Evolutionary conservation across 805 yeast genomes (phyloP).

Genomic region (Starmerella etchellsii): DNA sequence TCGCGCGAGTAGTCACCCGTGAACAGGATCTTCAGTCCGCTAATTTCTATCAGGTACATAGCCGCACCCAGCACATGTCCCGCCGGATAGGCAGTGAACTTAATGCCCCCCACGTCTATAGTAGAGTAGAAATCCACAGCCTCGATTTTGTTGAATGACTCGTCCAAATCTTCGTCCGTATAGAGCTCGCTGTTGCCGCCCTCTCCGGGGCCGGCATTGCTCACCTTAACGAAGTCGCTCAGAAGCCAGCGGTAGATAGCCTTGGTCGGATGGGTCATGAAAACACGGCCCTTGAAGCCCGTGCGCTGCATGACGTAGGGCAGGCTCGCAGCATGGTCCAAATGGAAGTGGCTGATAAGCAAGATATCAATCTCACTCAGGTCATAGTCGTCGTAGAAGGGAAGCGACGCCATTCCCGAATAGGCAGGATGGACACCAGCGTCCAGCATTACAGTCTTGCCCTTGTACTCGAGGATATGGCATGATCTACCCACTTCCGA

Average conservation of each 20-base stretch:
- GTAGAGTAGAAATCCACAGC: slow-evolving; percentile 94
- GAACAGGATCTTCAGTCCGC: slow-evolving; percentile 74
- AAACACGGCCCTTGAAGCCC: slow-evolving; percentile 84
- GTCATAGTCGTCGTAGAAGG: slow-evolving; percentile 93
- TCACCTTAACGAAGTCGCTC: slow-evolving; percentile 87
- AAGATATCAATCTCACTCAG: slow-evolving; percentile 73
- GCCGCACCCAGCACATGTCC: slow-evolving; percentile 99
- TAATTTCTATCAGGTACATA: slow-evolving; percentile 90
- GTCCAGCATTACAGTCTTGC: slow-evolving; percentile 90
- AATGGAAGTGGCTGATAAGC: slow-evolving; percentile 85
- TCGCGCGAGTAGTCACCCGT: slow-evolving; percentile 97
- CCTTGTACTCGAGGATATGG: slow-evolving; percentile 81
- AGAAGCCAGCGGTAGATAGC: slow-evolving; percentile 94
- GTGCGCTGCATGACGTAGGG: slow-evolving; percentile 98
- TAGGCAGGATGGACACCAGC: slow-evolving; percentile 98
- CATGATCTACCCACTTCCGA: slow-evolving; percentile 96
- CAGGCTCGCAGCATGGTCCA: slow-evolving; percentile 95
- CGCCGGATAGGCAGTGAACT: slow-evolving; percentile 96
- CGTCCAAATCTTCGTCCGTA: slow-evolving; percentile 79
- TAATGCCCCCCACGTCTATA: slow-evolving; percentile 81
- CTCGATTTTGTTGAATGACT: slow-evolving; percentile 80
- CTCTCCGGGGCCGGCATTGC: slow-evolving; percentile 32
- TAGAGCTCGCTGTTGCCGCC: slow-evolving; percentile 38
- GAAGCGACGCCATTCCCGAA: slow-evolving; percentile 78
- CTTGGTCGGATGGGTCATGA: slow-evolving; percentile 98